Evolutionary conservation across 1,284 basidiomycete genomes (phyloP), one percentile per base, ranked within the genome.

Genomic region (Apiotrichum porosum): DNA sequence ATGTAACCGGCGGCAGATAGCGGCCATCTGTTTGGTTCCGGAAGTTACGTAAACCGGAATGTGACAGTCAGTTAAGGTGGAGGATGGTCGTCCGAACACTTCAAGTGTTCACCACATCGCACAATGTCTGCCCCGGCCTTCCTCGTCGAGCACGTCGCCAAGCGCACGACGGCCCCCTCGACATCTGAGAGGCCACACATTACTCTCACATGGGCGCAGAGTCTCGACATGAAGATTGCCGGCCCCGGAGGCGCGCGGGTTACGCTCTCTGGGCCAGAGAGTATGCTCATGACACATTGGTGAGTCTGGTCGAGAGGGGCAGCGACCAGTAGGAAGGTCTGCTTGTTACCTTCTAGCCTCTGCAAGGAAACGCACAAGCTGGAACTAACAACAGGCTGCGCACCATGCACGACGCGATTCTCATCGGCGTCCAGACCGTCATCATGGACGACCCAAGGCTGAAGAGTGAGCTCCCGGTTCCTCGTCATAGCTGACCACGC

Each of bases 231-330:
- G 26, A 93, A 91, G 72, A 94, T 97, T 53, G 90, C 90, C 0
- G 91, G 88, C 0, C 70, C 73, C 5, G 77, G 77, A 14, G 84
- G 88, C 8, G 76, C 77, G 57, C 89, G 92, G 71, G 79, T 98
- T 30, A 79, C 81, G 17, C 76, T 98, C 43, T 93, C 88, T 59
- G 86, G 93, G 1, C 73, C 78, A 31, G 88, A 95, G 65, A 93
- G 88, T 68, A 87, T 94, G 85, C 62, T 82, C 37, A 91, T 98
- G 87, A 97, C 94, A 13, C 94, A 97, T 71, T 86, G 85, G 89
- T 91, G 33, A 38, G 76, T 60, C 0, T 2, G 5, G 34, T 21
- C 8, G 22, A 10, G 18, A 17, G 21, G 18, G 28, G 21, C 22
- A 10, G 45, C 23, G 31, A 22, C 30, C 12, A 17, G 8, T 1